phyloP scores from a whole-genome alignment of 108 stramenopile species.

The Parietichytrium sp. region DNA sequence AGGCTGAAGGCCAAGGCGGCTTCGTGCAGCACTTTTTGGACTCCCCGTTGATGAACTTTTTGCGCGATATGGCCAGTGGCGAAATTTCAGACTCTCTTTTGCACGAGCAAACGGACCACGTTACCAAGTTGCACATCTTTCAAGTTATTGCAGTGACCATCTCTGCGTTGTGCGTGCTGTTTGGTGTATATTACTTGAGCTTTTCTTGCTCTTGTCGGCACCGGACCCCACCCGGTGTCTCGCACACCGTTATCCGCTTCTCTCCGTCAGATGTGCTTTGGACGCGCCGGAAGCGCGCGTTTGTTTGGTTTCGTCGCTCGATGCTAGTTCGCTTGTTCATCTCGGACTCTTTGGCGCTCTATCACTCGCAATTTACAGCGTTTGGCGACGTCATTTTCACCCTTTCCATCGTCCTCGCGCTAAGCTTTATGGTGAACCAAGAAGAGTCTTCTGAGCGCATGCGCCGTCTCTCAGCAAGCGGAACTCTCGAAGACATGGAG shows the following conservation, averaged over 20 bases:
- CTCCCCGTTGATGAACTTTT: constrained; percentile 25
- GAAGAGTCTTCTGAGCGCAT: constrained; percentile 30
- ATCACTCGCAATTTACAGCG: constrained; percentile 26
- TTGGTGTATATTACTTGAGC: constrained; percentile 22
- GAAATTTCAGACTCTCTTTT: neutral
- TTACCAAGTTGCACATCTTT: constrained; percentile 17
- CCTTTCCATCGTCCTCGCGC: constrained; percentile 21
- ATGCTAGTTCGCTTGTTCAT: constrained; percentile 34
- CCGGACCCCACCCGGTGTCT: too few species aligned
- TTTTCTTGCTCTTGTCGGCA: neutral
- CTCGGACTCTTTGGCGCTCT: constrained; percentile 7
- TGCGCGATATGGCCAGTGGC: constrained; percentile 11
- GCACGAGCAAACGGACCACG: constrained; percentile 22
- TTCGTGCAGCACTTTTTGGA: neutral
- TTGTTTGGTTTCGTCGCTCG: constrained; percentile 17
- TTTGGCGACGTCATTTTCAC: constrained; percentile 27
- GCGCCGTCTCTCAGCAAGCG: constrained; percentile 28
- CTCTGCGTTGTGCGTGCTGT: constrained; percentile 1
- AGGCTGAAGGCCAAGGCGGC: too few species aligned
- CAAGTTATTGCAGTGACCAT: constrained; percentile 9
- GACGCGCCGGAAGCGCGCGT: constrained; percentile 17
- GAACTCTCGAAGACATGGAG: neutral
- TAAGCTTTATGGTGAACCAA: constrained; percentile 1
- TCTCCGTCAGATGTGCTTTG: neutral
- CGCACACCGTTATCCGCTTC: neutral